phyloP scores from a whole-genome alignment of 2,329 filamentous ascomycete species.

The Phaeosphaeriaceae sp. region DNA sequence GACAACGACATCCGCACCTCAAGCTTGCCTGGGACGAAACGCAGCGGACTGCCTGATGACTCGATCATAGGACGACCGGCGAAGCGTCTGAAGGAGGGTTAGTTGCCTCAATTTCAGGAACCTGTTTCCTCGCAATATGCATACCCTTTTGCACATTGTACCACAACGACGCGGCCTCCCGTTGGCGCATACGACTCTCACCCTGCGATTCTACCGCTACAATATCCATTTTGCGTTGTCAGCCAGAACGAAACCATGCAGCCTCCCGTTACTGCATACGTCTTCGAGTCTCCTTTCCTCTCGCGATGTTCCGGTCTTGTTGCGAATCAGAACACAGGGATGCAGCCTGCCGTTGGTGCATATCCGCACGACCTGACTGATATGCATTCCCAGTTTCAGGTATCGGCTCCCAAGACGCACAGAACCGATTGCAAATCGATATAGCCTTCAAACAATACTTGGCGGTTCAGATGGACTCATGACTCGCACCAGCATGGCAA shows the following conservation, averaged over 20 bases:
- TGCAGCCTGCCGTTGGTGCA: constrained; percentile 11
- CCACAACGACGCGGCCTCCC: not conserved
- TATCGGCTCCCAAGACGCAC: not conserved
- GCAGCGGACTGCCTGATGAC: constrained; percentile 86
- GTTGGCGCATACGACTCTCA: not conserved
- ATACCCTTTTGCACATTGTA: not conserved
- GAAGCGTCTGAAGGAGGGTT: constrained; percentile 61
- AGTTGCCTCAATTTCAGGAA: constrained; percentile 10
- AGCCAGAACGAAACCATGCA: not conserved
- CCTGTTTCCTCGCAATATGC: not conserved
- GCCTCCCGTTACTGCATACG: not conserved
- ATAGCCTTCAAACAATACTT: too few relatives aligned
- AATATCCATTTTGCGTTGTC: not conserved
- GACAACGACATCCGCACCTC: constrained; percentile 94
- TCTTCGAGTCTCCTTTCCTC: too few relatives aligned
- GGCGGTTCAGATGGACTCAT: not conserved
- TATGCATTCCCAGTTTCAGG: not conserved
- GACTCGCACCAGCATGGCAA: not conserved
- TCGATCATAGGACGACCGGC: constrained; percentile 64
- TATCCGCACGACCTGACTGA: not conserved
- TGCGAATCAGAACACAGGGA: not conserved
- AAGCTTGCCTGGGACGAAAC: constrained; percentile 88
- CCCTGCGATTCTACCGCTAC: not conserved
- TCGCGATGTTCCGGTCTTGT: too few relatives aligned
- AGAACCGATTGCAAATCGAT: not conserved